Base-by-base conservation (phyloP, 1,284 basidiomycete genomes). In the Puccinia sorghi region DNA sequence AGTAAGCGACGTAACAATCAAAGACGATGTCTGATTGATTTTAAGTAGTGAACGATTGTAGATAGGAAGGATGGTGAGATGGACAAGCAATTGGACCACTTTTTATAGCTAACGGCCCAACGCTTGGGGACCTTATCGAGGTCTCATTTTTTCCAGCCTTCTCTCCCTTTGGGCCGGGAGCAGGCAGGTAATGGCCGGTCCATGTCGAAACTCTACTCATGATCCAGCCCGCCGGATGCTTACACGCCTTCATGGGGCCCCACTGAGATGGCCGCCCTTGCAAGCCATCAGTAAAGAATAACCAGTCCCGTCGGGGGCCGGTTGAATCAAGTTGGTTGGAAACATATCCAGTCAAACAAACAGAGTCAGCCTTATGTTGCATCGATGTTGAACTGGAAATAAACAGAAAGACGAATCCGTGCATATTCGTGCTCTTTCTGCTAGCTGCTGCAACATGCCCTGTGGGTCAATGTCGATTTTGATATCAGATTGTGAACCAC, bases 21-120 rank as follows among this genome's bases (percentile, higher is more conserved):
- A 69, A 7, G 50, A n/a, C 46, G 17, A 25, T 2, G 43, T n/a
- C 27, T 48, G 43, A 17, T 52, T 64, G 61, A 64, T 39, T 39
- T 39, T 39, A 32, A 64, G 20, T 15, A 52, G 25, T 46, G 27
- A 69, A 69, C 48, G 64, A 66, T n/a, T 46, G 66, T 17, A 69
- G 25, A n/a, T 69, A 20, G 27, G 41, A 20, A 37, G 27, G 25
- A 25, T 50, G 25, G 43, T 69, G 25, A 32, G 22, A 11, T 52
- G 66, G 17, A 20, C 15, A 64, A 48, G 41, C 64, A 22, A 50
- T 66, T 46, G 46, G 22, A 13, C 13, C 22, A n/a, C 22, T 32
- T 32, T 22, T 25, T 69, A 52, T 46, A 46, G 43, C 43, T 13
- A 46, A 46, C 43, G 54, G 5, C 7, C 25, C 8, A 13, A 13